These are phyloP conservation scores for Tillandsia fasciculata DNA, from an alignment of 176 grass and related monocot species.

Conservation along the genomic window DNA sequence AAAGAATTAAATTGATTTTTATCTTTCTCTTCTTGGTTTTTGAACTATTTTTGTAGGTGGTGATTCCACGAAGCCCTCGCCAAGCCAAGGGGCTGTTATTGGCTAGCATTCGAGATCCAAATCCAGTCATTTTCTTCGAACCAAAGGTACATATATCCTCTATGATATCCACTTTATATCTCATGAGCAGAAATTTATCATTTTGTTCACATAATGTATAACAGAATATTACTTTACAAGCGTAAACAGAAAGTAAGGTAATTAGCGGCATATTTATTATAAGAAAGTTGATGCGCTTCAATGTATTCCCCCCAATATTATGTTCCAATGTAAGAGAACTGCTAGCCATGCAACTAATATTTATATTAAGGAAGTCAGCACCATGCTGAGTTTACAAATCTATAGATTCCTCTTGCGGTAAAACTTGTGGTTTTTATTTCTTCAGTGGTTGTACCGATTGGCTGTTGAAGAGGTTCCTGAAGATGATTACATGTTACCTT, in stretches of 20 bases:
- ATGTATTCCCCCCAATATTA: too few species aligned
- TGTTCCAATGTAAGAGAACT: too few species aligned
- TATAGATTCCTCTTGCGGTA: conserved; percentile 11
- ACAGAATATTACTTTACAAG: background rate
- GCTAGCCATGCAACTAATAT: too few species aligned
- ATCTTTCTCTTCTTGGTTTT: background rate
- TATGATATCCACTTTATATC: background rate
- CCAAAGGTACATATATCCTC: conserved; percentile 53
- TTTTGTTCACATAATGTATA: background rate
- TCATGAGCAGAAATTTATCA: background rate
- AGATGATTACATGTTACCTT: conserved; percentile 69
- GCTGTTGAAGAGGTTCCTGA: conserved; percentile 90
- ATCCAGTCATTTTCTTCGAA: conserved; percentile 93
- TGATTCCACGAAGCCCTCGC: conserved; percentile 72
- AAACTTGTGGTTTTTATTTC: conserved; percentile 2
- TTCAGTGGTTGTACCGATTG: conserved; percentile 81
- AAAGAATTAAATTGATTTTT: background rate
- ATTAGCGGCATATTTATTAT: too few species aligned
- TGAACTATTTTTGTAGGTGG: conserved; percentile 50
- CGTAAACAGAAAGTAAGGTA: background rate
- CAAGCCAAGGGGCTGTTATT: conserved; percentile 90
- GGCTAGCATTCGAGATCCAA: conserved; percentile 84
- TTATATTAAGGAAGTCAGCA: too few species aligned
- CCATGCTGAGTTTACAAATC: background rate
- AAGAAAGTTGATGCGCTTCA: too few species aligned